phyloP scores from a whole-genome alignment of 1,284 basidiomycete species.

The Sanghuangporus weigelae region DNA sequence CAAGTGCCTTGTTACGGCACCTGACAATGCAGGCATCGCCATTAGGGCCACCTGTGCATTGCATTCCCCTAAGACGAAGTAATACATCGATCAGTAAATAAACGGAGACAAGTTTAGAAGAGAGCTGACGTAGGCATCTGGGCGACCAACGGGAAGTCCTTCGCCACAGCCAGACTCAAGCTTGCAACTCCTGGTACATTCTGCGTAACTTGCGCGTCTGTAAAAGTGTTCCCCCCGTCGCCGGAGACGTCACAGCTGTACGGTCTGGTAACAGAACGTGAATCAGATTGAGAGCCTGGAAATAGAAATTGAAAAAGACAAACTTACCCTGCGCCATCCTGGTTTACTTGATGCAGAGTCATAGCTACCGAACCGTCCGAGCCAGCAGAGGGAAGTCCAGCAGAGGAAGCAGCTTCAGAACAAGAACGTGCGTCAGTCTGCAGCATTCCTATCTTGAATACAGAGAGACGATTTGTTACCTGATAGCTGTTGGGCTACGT shows the following conservation, averaged over 20 bases:
- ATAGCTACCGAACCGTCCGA: constrained; percentile 21
- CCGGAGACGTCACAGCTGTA: constrained; percentile 23
- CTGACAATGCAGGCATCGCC: constrained; percentile 25
- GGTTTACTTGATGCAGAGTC: constrained; percentile 26
- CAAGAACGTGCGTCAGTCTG: neutral
- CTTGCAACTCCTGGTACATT: constrained; percentile 22
- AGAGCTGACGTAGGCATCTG: constrained; percentile 19
- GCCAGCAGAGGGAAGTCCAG: constrained; percentile 20
- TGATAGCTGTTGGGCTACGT: constrained; percentile 21
- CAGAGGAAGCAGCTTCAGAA: constrained; percentile 18
- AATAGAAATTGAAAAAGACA: neutral
- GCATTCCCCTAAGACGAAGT: constrained; percentile 13
- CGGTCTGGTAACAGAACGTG: constrained; percentile 10
- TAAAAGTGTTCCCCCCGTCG: constrained; percentile 22
- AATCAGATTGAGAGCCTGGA: neutral
- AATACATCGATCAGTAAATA: neutral
- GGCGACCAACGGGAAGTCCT: constrained; percentile 23
- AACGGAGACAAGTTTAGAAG: neutral
- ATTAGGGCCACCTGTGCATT: constrained; percentile 23
- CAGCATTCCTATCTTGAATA: neutral
- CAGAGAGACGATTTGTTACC: neutral
- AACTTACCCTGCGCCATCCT: constrained; percentile 23
- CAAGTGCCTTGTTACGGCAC: constrained; percentile 23
- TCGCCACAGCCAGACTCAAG: constrained; percentile 21
- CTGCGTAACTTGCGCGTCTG: constrained; percentile 20